A percentile compares a stretch with the other conserved stretches of the same genome.
phyloP scores from a whole-genome alignment of 2,329 filamentous ascomycete species.

The Hypomyces rosellus region DNA sequence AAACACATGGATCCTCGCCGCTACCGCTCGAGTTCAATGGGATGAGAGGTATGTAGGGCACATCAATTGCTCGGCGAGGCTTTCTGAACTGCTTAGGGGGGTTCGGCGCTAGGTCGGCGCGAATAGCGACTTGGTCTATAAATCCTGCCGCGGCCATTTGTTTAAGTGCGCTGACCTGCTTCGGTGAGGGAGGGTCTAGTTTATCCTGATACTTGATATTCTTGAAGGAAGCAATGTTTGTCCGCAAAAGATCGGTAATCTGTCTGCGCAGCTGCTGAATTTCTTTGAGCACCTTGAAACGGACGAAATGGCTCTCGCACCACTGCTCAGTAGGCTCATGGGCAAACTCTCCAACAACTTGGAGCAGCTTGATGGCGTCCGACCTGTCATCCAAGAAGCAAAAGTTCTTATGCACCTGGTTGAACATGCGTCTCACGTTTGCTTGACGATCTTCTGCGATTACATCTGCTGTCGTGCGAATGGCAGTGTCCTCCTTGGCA shows the following conservation, averaged over 20 bases:
- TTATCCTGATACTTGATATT: conserved; percentile 50
- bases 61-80: conserved; percentile 80
- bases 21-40: conserved; percentile 46
- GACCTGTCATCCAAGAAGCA: conserved; percentile 74
- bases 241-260: conserved; percentile 71
- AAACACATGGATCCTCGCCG: conserved; percentile 63
- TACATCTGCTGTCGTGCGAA: conserved; percentile 61
- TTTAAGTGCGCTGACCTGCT: conserved; percentile 73
- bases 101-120: conserved; percentile 74
- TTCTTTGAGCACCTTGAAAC: conserved; percentile 81
- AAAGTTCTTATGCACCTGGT: conserved; percentile 71
- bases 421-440: conserved; percentile 53
- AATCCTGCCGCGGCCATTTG: conserved; percentile 90
- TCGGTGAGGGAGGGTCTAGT: conserved; percentile 53
- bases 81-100: conserved; percentile 62
- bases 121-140: conserved; percentile 88
- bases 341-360: conserved; percentile 81
- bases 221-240: conserved; percentile 62
- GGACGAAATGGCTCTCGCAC: conserved; percentile 78
- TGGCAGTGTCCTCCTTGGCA: conserved; percentile 39
- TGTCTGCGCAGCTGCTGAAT: conserved; percentile 76
- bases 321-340: conserved; percentile 66
- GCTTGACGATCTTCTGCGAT: conserved; percentile 65
- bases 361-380: conserved; percentile 85
- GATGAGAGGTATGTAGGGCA: conserved; percentile 83